Percentiles rank a stretch among this genome's conserved stretches.
These are phyloP conservation scores for Chrysophaeum taylorii DNA, from an alignment of 352 stramenopile species.

Conservation along the genomic window DNA sequence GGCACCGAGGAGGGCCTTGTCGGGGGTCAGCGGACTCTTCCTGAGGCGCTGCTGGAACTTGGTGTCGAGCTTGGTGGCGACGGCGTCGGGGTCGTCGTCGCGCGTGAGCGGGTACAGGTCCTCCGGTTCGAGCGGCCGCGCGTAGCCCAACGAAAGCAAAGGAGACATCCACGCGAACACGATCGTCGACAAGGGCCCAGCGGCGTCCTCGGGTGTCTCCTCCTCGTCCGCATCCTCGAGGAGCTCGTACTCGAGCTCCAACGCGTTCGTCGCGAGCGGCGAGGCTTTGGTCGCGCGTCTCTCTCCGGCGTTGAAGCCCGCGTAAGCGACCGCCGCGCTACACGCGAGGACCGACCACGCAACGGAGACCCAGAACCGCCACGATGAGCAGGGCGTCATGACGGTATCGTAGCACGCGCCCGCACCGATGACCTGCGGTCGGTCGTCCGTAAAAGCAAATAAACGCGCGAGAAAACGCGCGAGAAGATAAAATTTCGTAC, in stretches of 20 bases:
- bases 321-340: neutral
- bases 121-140: neutral
- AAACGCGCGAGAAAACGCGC: no score
- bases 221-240: neutral
- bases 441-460: no score
- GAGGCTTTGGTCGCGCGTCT: neutral
- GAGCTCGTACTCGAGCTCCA: neutral
- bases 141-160: neutral
- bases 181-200: neutral
- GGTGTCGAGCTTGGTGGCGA: neutral
- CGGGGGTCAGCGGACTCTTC: no score
- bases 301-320: constrained; percentile 7
- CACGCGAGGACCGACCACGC: neutral
- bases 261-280: neutral
- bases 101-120: constrained; percentile 5
- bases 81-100: neutral
- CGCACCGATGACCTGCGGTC: no score
- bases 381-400: no score
- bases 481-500: no score
- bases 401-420: no score
- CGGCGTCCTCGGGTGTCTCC: constrained; percentile 8
- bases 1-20: constrained; percentile 32
- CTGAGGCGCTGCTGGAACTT: neutral
- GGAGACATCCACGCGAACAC: neutral
- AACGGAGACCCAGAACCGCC: no score